A percentile compares a stretch with the other conserved stretches of the same genome.
These are phyloP conservation scores for Aspergillus udagawae DNA, from an alignment of 2,329 filamentous ascomycete genomes.

Conservation along the genomic window DNA sequence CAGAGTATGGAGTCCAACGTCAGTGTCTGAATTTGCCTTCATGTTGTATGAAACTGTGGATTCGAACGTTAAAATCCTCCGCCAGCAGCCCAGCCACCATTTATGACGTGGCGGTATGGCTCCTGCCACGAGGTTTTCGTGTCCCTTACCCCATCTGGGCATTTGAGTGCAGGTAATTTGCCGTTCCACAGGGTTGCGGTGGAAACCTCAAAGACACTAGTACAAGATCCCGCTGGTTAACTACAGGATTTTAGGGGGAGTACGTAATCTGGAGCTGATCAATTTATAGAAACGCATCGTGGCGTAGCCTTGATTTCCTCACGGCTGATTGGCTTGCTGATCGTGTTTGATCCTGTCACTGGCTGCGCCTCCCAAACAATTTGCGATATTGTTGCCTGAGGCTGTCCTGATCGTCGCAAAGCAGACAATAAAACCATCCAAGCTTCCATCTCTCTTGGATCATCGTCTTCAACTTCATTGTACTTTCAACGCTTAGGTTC, in stretches of 20 bases:
- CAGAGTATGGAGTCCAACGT: too few species aligned
- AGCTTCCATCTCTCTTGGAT: background rate
- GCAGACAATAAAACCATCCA: background rate
- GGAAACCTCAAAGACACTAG: conserved; percentile 11
- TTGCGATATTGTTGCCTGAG: background rate
- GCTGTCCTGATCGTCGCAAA: background rate
- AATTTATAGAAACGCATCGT: conserved; percentile 19
- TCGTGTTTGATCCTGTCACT: background rate
- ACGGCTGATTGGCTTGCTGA: conserved; percentile 14
- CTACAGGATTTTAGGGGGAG: background rate
- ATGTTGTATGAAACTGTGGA: background rate
- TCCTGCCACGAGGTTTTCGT: conserved; percentile 9
- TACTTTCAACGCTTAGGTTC: background rate
- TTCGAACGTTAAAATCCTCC: conserved; percentile 2
- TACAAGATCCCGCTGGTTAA: background rate
- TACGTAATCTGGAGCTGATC: background rate
- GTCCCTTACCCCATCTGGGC: background rate
- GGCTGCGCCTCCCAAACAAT: background rate
- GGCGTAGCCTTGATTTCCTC: conserved; percentile 9
- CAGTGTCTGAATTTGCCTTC: too few species aligned
- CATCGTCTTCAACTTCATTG: background rate
- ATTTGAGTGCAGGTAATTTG: conserved; percentile 5
- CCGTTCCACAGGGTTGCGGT: conserved; percentile 5
- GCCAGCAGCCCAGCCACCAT: conserved; percentile 9
- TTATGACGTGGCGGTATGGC: conserved; percentile 16